These are phyloP conservation scores for Castanospermum australe DNA, from an alignment of 306 rosid genomes.

Conservation along the genomic window DNA sequence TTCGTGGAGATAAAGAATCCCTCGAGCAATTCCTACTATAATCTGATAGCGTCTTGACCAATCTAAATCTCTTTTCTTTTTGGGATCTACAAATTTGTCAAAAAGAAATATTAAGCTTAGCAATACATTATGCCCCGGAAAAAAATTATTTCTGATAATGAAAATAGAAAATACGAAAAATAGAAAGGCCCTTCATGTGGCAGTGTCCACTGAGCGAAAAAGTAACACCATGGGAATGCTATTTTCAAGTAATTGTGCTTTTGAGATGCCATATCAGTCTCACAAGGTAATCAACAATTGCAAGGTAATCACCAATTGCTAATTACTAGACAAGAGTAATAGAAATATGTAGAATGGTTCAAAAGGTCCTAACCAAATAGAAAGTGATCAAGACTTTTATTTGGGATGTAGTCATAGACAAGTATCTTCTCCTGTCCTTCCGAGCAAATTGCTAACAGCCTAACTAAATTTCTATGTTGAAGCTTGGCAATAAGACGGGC, in stretches of 20 bases:
- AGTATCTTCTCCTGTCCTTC: constrained; percentile 43
- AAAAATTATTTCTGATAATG: no score
- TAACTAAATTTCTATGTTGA: constrained; percentile 46
- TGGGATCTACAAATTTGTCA: background rate
- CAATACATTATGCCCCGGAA: no score
- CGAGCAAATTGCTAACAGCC: constrained; percentile 40
- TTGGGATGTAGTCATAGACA: constrained; percentile 43
- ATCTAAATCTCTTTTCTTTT: constrained; percentile 9
- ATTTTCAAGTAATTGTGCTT: no score
- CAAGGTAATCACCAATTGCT: background rate
- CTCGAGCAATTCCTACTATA: constrained; percentile 31
- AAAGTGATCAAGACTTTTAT: constrained; percentile 37
- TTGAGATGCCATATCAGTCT: background rate
- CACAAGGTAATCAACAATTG: background rate
- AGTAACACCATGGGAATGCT: no score
- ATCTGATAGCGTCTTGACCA: constrained; percentile 37
- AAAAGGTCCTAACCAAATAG: constrained; percentile 30
- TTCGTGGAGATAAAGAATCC: no score
- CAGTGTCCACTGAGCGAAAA: no score
- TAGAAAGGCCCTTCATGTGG: no score
- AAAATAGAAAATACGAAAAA: no score
- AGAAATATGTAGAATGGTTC: background rate
- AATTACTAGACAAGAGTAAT: background rate
- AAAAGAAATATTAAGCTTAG: background rate
- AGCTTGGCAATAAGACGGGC: constrained; percentile 38